Conservation (phyloP, 306 rosid species). For the Carpinus viminea region DNA sequence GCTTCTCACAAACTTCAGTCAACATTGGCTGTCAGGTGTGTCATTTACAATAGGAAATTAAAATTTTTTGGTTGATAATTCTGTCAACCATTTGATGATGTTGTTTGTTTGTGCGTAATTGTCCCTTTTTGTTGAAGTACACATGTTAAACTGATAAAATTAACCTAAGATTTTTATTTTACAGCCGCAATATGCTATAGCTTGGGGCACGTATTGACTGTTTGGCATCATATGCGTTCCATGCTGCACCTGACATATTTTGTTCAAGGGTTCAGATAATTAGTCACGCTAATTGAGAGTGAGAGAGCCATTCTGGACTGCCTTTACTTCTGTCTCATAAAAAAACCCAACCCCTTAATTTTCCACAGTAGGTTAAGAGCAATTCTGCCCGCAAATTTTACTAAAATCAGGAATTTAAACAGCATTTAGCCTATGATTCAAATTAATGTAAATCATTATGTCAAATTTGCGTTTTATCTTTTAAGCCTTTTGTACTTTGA, state of each 20-base stretch:
- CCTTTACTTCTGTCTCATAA: too few relatives aligned
- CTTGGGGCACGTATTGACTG: conserved; percentile 4
- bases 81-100: not conserved
- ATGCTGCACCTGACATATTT: conserved; percentile 13
- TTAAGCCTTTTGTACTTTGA: too few relatives aligned
- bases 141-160: not conserved
- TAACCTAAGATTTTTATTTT: not conserved
- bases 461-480: too few relatives aligned
- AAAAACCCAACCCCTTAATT: too few relatives aligned
- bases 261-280: conserved; percentile 8
- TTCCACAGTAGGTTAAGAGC: not conserved
- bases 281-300: conserved; percentile 5
- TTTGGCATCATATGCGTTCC: conserved; percentile 16
- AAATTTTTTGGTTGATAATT: not conserved
- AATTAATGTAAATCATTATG: too few relatives aligned
- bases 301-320: too few relatives aligned
- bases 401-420: not conserved
- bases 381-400: conserved; percentile 1
- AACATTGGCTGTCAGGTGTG: conserved; percentile 93
- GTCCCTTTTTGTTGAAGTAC: conserved; percentile 16
- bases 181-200: conserved; percentile 1
- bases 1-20: conserved; percentile 98
- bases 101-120: conserved; percentile 11
- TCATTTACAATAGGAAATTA: conserved; percentile 3
- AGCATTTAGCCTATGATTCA: not conserved